Base-by-base conservation (phyloP, 106 monocot genomes). In the Narthecium ossifragum region DNA sequence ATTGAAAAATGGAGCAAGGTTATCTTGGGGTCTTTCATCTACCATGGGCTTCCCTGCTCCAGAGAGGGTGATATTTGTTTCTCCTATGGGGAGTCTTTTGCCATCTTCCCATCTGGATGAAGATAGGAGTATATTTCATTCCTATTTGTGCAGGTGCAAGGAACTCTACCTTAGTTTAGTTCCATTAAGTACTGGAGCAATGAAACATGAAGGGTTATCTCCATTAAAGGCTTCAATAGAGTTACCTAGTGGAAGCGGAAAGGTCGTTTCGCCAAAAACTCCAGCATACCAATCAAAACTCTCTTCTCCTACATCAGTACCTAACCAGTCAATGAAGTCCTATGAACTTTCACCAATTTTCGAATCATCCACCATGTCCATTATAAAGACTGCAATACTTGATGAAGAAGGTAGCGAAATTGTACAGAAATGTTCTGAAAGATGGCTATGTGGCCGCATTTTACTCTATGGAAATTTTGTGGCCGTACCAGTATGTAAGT, bases 381-480 rank as follows among this genome's bases (percentile, higher is more conserved):
- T 52, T 46, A 51, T 70, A 59, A 75, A 56, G 33, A 39, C 57
- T 51, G 59, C 54, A 56, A 31, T 93, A 26, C 49, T 56, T 34
- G 88, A 88, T 85, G 85, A 93, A 52, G 76, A 74, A 60, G 34
- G 51, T 51, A 81, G 51, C 30, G 68, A 70, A 26, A 6, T 86
- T 13, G 34, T 81, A 31, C 70, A 78, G 46, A 70, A 30, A 26
- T 80, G 33, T 67, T 72, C 73, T 51, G 57, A 55, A 27, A 59
- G 73, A 39, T 90, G 86, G 90, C 68, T 96, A 24, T 53, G 49
- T 70, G 80, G 78, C 17, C 66, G 80, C 8, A 62, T 65, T 57
- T 63, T 96, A 49, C 70, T 96, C n/a, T 41, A 56, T 65, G 90
- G 90, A 39, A 96, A 84, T 49, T 56, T 79, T 69, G 73, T 90